A percentile compares a stretch with the other conserved stretches of the same genome.
phyloP scores from a whole-genome alignment of 2,329 filamentous ascomycete species.

The Colletotrichum somersetense region DNA sequence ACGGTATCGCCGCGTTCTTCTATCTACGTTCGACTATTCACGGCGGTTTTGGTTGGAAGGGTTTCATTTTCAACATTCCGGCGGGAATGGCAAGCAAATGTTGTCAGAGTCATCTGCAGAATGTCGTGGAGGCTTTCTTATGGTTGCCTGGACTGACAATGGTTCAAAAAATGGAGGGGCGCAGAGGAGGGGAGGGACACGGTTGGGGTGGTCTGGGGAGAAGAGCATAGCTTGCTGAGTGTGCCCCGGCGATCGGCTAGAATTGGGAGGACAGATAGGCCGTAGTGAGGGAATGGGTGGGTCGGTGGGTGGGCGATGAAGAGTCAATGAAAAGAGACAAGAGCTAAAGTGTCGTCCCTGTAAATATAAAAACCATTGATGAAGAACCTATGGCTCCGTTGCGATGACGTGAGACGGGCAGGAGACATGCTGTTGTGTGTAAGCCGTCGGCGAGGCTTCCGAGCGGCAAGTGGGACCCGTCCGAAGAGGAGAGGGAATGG shows the following conservation, averaged over 20 bases:
- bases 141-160: constrained; percentile 14
- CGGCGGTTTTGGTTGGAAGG: constrained; percentile 20
- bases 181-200: background rate
- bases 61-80: constrained; percentile 21
- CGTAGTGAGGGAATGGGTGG: background rate
- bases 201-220: background rate
- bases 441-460: background rate
- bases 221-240: background rate
- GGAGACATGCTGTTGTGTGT: background rate
- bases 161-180: background rate
- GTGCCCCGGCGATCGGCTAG: constrained; percentile 4
- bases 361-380: constrained; percentile 23
- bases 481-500: background rate
- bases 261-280: background rate
- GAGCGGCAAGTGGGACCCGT: background rate
- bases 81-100: constrained; percentile 8
- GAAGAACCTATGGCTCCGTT: background rate
- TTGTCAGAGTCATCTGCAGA: constrained; percentile 18
- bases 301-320: background rate
- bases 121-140: constrained; percentile 32
- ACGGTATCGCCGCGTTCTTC: constrained; percentile 20
- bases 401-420: background rate
- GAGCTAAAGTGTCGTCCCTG: background rate
- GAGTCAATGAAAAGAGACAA: constrained; percentile 12
- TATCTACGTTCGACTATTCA: constrained; percentile 28